Base-by-base conservation (phyloP, 2,329 filamentous ascomycete species). In the Cryphonectria parasitica region DNA sequence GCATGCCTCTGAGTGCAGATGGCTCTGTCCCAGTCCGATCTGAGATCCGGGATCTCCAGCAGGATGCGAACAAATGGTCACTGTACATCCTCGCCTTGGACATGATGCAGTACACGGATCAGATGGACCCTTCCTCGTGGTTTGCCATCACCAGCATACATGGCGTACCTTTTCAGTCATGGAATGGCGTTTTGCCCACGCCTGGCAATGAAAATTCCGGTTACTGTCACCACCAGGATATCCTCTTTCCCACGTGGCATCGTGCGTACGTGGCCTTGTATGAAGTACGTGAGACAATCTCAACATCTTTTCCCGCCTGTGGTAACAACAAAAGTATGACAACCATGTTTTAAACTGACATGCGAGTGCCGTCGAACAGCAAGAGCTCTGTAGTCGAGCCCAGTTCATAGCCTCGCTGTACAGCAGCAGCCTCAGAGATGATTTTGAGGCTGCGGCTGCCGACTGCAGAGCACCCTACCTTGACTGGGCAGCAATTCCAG, bases 101-200 rank as follows among this genome's bases (percentile, higher is more conserved):
- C 78, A 89, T 90, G 82, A 89, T 95, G 83, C 90, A 93, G 80
- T 86, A 84, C 72, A 88, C 88, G 69, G 83, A 90, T 73, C 91
- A 94, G 80, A 83, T 84, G 25, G 81, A 84, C 67, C 84, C 85
- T 69, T 83, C 91, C 52, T 95, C 93, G 56, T 96, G 90, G 83
- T 97, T 94, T 80, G 89, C 93, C 76, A 87, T 97, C 75, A 87
- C 91, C 71, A 92, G 91, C 22, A 93, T 97, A 74, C 94, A 97
- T 79, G 94, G 93, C 25, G 89, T 91, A 72, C 94, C 94, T 1
- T 88, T 86, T 73, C 74, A 81, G 54, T 78, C 84, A 17, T 89
- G 87, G 86, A 86, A 84, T 41, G 84, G 81, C 45, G 87, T 89
- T 31, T 76, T 80, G 64, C 82, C 84, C 68, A 82, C 80, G 1